Conservation (phyloP, 306 rosid species). For the Canavalia gladiata region DNA sequence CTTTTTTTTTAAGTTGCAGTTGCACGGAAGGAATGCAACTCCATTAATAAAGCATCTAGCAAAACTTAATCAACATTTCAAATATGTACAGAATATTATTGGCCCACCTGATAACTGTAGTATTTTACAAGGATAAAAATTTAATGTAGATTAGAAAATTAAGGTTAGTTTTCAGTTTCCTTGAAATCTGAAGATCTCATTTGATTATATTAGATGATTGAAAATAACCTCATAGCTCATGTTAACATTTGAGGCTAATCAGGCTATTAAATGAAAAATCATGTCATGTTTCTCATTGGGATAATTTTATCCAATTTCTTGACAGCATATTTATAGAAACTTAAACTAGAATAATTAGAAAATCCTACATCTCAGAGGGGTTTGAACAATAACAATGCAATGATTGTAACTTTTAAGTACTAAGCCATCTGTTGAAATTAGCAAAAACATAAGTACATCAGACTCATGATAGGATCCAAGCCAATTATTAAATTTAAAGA, state of each 20-base stretch:
- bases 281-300: background rate
- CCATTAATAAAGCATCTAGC: background rate
- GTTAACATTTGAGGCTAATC: background rate
- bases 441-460: constrained; percentile 11
- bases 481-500: background rate
- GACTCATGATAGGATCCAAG: constrained; percentile 14
- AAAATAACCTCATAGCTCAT: background rate
- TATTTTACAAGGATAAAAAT: background rate
- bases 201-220: background rate
- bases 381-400: background rate
- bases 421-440: background rate
- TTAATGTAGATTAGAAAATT: constrained; percentile 23
- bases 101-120: constrained; percentile 2
- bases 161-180: background rate
- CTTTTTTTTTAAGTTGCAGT: background rate
- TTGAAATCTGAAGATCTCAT: constrained; percentile 19
- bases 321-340: constrained; percentile 24
- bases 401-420: background rate
- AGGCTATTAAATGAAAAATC: background rate
- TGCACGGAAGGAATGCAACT: background rate
- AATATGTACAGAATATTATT: background rate
- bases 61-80: constrained; percentile 22
- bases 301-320: background rate
- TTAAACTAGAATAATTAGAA: background rate
- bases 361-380: background rate